Evolutionary conservation across 768 basidiomycete genomes (phyloP).

Genomic region (Sistotremastrum suecicum): DNA sequence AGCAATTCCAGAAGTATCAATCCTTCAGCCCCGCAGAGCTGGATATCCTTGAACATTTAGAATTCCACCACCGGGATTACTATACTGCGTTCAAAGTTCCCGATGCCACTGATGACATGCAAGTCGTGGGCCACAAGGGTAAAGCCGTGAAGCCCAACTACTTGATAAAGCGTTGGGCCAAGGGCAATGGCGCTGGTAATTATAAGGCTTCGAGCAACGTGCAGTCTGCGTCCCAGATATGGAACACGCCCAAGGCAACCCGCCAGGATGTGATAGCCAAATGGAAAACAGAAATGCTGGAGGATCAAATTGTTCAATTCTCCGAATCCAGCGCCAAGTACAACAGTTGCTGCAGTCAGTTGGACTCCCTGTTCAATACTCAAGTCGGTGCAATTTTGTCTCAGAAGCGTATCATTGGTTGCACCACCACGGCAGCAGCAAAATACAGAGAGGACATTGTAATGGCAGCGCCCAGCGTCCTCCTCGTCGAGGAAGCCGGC

Average conservation of each 20-base stretch:
- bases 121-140: slow-evolving; percentile 25
- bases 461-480: slow-evolving; percentile 30
- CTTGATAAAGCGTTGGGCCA: slow-evolving; percentile 34
- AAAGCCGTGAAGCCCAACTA: slow-evolving; percentile 21
- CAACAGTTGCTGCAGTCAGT: slow-evolving; percentile 22
- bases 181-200: slow-evolving; percentile 31
- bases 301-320: slow-evolving; percentile 21
- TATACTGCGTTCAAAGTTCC: slow-evolving; percentile 22
- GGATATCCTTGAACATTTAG: slow-evolving; percentile 30
- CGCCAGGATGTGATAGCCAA: slow-evolving; percentile 15
- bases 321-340: slow-evolving; percentile 21
- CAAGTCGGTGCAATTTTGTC: slow-evolving; percentile 21
- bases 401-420: slow-evolving; percentile 44
- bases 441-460: slow-evolving; percentile 37
- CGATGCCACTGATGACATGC: slow-evolving; percentile 29
- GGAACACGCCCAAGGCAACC: slow-evolving; percentile 19
- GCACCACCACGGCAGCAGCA: slow-evolving; percentile 58
- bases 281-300: slow-evolving; percentile 24
- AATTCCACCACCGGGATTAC: slow-evolving; percentile 35
- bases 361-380: slow-evolving; percentile 24
- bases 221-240: slow-evolving; percentile 16
- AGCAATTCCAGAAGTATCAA: slow-evolving; percentile 17
- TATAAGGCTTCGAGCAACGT: slow-evolving; percentile 13
- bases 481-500: slow-evolving; percentile 61
- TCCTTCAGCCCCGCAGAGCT: slow-evolving; percentile 8